phyloP scores from a whole-genome alignment of 768 basidiomycete species.

The Pulveroboletus frians region DNA sequence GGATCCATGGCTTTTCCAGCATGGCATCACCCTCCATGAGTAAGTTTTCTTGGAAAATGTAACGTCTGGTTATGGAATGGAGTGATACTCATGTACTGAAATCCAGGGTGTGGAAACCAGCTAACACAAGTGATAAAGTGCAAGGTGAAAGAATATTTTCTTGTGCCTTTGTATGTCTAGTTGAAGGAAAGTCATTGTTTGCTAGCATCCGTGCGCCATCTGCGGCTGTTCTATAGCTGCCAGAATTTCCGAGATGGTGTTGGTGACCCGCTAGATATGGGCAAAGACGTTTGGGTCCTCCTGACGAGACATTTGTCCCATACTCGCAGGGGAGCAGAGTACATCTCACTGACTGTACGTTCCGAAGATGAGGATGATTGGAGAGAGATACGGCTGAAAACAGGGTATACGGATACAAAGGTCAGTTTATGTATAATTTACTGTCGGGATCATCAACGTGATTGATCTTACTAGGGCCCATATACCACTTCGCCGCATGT shows the following conservation, averaged over 20 bases:
- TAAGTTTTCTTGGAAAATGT: slow-evolving; percentile 27
- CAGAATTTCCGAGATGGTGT: background rate
- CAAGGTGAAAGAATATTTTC: slow-evolving; percentile 30
- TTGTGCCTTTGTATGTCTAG: background rate
- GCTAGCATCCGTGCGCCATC: slow-evolving; percentile 37
- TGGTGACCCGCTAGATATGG: slow-evolving; percentile 5
- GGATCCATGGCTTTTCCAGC: slow-evolving; percentile 63
- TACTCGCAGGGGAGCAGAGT: slow-evolving; percentile 58
- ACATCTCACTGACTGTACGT: slow-evolving; percentile 50
- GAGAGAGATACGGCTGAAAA: slow-evolving; percentile 22
- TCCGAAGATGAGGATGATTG: slow-evolving; percentile 41
- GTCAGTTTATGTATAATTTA: slow-evolving; percentile 22
- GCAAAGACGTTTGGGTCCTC: slow-evolving; percentile 69
- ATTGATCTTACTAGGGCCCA: slow-evolving; percentile 26
- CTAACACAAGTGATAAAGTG: slow-evolving; percentile 30
- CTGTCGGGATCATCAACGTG: background rate
- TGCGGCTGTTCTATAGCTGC: slow-evolving; percentile 37
- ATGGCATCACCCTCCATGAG: slow-evolving; percentile 61
- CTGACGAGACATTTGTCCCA: slow-evolving; percentile 70
- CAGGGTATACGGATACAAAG: slow-evolving; percentile 34
- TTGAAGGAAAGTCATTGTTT: background rate
- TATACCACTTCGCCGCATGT: slow-evolving; percentile 47
- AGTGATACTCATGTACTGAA: background rate
- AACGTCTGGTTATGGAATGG: background rate
- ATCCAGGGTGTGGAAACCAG: slow-evolving; percentile 41